Base-by-base conservation (phyloP, 2,329 filamentous ascomycete genomes). In the Exophiala viscosa region DNA sequence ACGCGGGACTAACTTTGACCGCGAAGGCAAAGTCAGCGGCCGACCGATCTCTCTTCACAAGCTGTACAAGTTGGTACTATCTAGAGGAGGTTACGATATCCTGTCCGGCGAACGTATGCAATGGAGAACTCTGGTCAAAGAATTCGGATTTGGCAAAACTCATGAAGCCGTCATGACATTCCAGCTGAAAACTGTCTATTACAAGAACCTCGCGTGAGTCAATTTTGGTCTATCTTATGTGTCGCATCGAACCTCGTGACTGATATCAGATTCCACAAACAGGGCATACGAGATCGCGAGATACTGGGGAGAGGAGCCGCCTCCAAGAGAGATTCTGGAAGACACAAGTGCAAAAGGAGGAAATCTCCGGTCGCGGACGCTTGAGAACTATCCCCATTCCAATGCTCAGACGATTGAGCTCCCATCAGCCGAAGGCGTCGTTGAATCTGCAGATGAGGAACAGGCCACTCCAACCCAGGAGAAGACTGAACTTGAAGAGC, bases 111-210 rank as follows among this genome's bases (percentile, higher is more conserved):
- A 92, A 68, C 93, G 92, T 74, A 80, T 95, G 59, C 87, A 88
- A 46, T 96, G 90, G 90, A 82, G 89, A 59, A 84, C 83, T 62
- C 80, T 95, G 63, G 88, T 86, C 10, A 79, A 84, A 48, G 85
- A 90, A 62, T 85, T 95, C 52, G 83, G 88, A 45, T 81, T 91
- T 58, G 83, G 83, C 65, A 84, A 84, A 50, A 79, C 81, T 64
- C 90, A 92, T 66, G 83, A 88, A 55, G 81, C 89, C 5, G 88
- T 89, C n/a, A 83, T 90, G 54, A 90, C 89, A 11, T 95, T 95
- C 71, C 81, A 87, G 54, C 76, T 95, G 50, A 96, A 96, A 73
- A 86, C 87, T 50, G 84, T 87, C 58, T 96, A 93, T 73, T 95
- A 95, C 76, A 91, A 90, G 69, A 90, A 92, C 64, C 80, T 96